Conservation (phyloP, 306 rosid species). For the Quercus parvula region DNA sequence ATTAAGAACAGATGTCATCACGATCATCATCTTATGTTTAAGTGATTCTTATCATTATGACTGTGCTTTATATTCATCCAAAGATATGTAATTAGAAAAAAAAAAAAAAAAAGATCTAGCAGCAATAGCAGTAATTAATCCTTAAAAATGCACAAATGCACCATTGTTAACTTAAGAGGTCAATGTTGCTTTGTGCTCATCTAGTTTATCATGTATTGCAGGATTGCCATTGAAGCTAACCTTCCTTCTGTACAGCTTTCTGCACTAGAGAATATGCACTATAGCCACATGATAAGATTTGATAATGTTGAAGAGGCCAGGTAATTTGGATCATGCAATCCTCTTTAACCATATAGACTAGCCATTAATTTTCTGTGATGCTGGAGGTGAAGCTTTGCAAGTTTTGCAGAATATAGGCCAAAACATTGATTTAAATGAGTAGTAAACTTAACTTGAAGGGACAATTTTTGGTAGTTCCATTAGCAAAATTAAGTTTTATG, state of each 20-base stretch:
- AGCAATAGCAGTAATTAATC: neutral
- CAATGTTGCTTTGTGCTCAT: slow-evolving; percentile 10
- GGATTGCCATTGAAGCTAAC: slow-evolving; percentile 73
- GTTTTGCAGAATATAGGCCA: neutral
- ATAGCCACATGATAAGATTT: slow-evolving; percentile 82
- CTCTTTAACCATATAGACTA: neutral
- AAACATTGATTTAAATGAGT: neutral
- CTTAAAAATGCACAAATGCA: neutral
- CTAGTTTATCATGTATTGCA: slow-evolving; percentile 32
- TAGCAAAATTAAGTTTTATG: neutral
- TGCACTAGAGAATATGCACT: slow-evolving; percentile 94
- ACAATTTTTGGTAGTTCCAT: neutral
- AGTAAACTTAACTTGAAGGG: neutral
- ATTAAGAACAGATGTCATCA: too few relatives aligned
- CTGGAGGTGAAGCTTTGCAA: slow-evolving; percentile 4
- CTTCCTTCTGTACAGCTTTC: slow-evolving; percentile 64
- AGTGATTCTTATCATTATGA: too few relatives aligned
- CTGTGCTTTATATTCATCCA: too few relatives aligned
- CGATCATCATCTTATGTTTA: too few relatives aligned
- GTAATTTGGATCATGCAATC: slow-evolving; percentile 39
- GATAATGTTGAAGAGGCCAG: slow-evolving; percentile 73
- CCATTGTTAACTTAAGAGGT: neutral
- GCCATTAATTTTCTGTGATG: too few relatives aligned
- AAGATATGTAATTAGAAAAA: too few relatives aligned
- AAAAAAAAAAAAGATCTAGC: neutral